These are phyloP conservation scores for Lachnellula subtilissima DNA, from an alignment of 2,329 filamentous ascomycete species.

Conservation along the genomic window DNA sequence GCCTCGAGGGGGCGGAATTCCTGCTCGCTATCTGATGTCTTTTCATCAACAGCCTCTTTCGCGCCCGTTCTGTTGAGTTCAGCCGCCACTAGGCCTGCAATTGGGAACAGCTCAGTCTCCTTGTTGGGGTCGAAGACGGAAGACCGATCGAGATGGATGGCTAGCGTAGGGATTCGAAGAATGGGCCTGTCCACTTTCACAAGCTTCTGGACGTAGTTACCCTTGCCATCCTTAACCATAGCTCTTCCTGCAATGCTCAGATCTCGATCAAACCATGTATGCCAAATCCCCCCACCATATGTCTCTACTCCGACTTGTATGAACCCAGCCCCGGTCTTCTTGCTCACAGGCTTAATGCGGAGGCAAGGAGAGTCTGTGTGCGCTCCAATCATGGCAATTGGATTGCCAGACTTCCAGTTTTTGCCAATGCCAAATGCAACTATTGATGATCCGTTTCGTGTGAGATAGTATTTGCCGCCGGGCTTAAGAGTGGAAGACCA, in stretches of 20 bases:
- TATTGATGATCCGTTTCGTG: slow-evolving; percentile 86
- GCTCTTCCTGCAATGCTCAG: slow-evolving; percentile 84
- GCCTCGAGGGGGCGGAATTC: slow-evolving; percentile 71
- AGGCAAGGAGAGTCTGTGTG: slow-evolving; percentile 94
- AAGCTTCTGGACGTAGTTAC: slow-evolving; percentile 74
- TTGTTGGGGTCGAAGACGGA: slow-evolving; percentile 92
- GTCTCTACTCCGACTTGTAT: slow-evolving; percentile 94
- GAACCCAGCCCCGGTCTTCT: slow-evolving; percentile 80
- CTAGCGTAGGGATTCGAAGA: slow-evolving; percentile 85
- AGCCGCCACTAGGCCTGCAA: slow-evolving; percentile 78
- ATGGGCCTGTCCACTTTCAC: slow-evolving; percentile 89
- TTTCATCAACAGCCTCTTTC: slow-evolving; percentile 35
- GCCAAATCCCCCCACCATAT: slow-evolving; percentile 95
- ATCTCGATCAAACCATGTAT: slow-evolving; percentile 97
- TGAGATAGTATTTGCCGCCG: slow-evolving; percentile 94
- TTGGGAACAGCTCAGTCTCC: slow-evolving; percentile 92
- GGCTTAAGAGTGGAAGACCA: slow-evolving; percentile 77
- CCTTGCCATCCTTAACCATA: slow-evolving; percentile 70
- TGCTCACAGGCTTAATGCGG: slow-evolving; percentile 89
- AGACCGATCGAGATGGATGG: slow-evolving; percentile 87
- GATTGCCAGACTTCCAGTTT: slow-evolving; percentile 87
- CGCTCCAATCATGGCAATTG: slow-evolving; percentile 87
- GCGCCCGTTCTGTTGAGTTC: slow-evolving; percentile 71
- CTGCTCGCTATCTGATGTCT: slow-evolving; percentile 34
- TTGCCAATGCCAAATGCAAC: slow-evolving; percentile 87